Conservation (phyloP, 352 stramenopile genomes). For the Blastocystis sp. region DNA sequence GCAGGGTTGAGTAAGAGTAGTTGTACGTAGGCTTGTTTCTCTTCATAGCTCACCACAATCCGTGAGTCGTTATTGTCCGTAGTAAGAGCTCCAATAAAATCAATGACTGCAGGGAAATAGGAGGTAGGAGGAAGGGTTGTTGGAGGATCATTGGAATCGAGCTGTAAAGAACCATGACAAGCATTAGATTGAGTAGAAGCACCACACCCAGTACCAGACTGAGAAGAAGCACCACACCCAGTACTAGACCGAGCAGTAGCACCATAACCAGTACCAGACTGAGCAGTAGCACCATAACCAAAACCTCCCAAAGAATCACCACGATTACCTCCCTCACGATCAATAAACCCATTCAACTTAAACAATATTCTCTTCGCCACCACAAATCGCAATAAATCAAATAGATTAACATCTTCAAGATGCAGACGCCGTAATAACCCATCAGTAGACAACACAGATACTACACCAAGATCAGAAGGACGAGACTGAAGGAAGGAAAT, state of each 20-base stretch:
- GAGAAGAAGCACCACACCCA: conserved; percentile 58
- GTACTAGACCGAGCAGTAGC: conserved; percentile 68
- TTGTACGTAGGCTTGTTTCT: conserved; percentile 70
- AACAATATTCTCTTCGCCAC: conserved; percentile 54
- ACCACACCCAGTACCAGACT: conserved; percentile 9
- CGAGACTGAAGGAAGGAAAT: background rate
- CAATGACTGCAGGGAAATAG: conserved; percentile 36
- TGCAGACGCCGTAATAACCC: conserved; percentile 71
- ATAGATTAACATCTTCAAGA: conserved; percentile 77
- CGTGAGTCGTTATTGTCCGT: background rate
- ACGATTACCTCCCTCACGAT: background rate
- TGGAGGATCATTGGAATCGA: too few relatives aligned
- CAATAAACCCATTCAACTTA: conserved; percentile 57
- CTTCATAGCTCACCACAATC: conserved; percentile 29
- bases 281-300: conserved; percentile 67
- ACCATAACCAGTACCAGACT: conserved; percentile 69
- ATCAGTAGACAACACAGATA: conserved; percentile 4
- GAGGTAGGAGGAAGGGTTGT: background rate
- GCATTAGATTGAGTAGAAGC: conserved; percentile 9
- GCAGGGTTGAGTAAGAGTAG: conserved; percentile 89
- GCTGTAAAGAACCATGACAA: background rate
- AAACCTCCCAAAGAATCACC: conserved; percentile 59
- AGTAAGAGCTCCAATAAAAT: conserved; percentile 45
- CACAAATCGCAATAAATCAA: conserved; percentile 74
- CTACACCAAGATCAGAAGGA: conserved; percentile 45